A percentile compares a stretch with the other conserved stretches of the same genome.
These are phyloP conservation scores for Elongisporangium anandrum DNA, from an alignment of 352 stramenopile species.

Conservation along the genomic window DNA sequence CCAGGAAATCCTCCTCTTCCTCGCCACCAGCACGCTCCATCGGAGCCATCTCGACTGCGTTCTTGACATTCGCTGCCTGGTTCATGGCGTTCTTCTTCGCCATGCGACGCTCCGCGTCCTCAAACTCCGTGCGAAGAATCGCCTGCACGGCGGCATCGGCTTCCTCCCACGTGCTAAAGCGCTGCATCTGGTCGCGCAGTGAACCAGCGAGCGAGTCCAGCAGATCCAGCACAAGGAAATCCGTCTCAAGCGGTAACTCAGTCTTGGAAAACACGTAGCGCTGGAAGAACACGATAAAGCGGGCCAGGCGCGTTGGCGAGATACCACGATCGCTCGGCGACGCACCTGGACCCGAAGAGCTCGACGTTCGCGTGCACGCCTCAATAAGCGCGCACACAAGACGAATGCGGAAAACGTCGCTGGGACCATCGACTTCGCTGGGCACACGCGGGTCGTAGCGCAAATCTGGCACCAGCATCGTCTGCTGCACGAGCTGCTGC, in stretches of 20 bases:
- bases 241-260: conserved; percentile 92
- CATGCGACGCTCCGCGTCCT: conserved; percentile 56
- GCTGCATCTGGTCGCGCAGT: conserved; percentile 66
- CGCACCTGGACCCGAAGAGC: conserved; percentile 6
- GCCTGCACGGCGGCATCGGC: conserved; percentile 49
- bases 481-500: conserved; percentile 59
- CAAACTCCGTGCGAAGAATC: conserved; percentile 60
- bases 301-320: conserved; percentile 78
- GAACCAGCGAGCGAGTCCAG: conserved; percentile 56
- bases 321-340: conserved; percentile 78
- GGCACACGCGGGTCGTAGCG: conserved; percentile 86
- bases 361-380: conserved; percentile 41
- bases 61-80: conserved; percentile 8
- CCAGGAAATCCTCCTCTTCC: conserved; percentile 51
- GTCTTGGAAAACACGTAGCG: conserved; percentile 96
- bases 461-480: conserved; percentile 69
- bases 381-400: conserved; percentile 93
- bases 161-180: conserved; percentile 75
- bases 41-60: conserved; percentile 18
- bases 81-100: conserved; percentile 50
- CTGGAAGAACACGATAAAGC: conserved; percentile 93
- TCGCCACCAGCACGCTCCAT: conserved; percentile 30
- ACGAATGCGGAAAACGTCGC: conserved; percentile 92
- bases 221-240: conserved; percentile 87
- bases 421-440: conserved; percentile 87